Evolutionary conservation across 192 early-diverging fungal species (phyloP), one percentile per base, ranked within the genome.

Genomic region (Coemansia sp.): DNA sequence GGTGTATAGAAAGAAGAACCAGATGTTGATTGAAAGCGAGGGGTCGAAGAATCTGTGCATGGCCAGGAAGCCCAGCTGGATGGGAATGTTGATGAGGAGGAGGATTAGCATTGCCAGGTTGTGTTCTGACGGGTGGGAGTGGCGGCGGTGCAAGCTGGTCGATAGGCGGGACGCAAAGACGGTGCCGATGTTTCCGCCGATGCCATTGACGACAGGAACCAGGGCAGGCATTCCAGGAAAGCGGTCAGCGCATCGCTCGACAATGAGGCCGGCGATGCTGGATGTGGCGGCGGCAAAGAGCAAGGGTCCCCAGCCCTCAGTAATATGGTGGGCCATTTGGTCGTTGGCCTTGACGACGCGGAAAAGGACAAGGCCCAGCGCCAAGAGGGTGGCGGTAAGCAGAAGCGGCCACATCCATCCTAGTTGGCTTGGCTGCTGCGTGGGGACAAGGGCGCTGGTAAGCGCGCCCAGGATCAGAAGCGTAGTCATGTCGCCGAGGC

Each of bases 151-250:
- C 30, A 93, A 73, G 20, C 87, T 85, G 8, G 92, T 92, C 8
- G 89, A 91, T 34, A 93, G 87, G 10, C 92, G 83, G 34, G 89
- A 90, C 0, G 89, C 89, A 60, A 90, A 92, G 16, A 93, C 90
- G 6, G 92, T 91, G 24, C 88, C 90, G n/a, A 94, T 79, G 63
- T 94, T 94, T 33, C 92, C 92, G 24, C 86, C 83, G 14, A 93
- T 84, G 1, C 85, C 85, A 26, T 86, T 83, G 24, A 83, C 63
- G 20, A 84, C 79, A 0, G 85, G 83, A 5, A 83, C 77, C 24
- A 87, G 64, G 0, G 76, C 69, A 0, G 85, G 77, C 70, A 86
- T 69, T 6, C 66, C 83, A 1, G 72, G 73, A 33, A 66, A 80
- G 1, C 51, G 36, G 9, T 61, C 53, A 1, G 76, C 84, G 41